Conservation (phyloP, 2,329 filamentous ascomycete genomes). For the Proliferodiscus dingleyae region DNA sequence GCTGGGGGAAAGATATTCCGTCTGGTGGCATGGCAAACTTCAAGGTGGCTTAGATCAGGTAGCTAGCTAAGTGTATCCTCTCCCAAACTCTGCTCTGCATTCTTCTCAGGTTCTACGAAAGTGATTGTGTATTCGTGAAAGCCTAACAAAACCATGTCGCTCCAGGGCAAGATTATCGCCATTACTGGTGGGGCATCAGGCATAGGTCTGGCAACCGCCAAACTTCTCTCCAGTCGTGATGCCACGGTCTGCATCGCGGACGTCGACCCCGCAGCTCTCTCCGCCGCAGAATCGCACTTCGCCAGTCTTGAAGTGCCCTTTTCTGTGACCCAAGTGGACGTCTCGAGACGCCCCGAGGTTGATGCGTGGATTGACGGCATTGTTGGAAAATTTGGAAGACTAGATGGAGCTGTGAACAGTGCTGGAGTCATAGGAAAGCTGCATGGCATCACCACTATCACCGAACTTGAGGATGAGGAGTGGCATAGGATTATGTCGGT, state of each 20-base stretch:
- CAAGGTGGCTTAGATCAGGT: no score
- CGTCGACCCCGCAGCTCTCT: slow-evolving; percentile 16
- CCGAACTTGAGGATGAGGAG: slow-evolving; percentile 33
- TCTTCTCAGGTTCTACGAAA: no score
- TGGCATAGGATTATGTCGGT: slow-evolving; percentile 36
- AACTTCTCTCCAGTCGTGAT: slow-evolving; percentile 31
- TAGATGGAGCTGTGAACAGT: slow-evolving; percentile 47
- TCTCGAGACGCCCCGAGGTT: slow-evolving; percentile 29
- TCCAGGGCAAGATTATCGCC: slow-evolving; percentile 54
- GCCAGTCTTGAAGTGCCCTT: slow-evolving; percentile 17
- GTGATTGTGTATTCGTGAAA: no score
- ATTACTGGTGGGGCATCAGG: slow-evolving; percentile 76
- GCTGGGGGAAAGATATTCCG: not conserved
- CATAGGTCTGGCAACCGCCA: slow-evolving; percentile 70
- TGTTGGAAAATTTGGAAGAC: slow-evolving; percentile 31
- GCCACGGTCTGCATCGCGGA: slow-evolving; percentile 27
- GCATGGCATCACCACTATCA: slow-evolving; percentile 28
- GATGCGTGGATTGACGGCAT: slow-evolving; percentile 35
- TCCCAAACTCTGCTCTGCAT: no score
- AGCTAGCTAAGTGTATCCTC: no score
- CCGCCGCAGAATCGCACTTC: slow-evolving; percentile 32
- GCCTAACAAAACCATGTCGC: slow-evolving; percentile 20
- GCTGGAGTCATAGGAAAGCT: slow-evolving; percentile 38
- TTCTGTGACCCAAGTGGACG: slow-evolving; percentile 31
- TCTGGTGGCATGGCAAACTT: no score